Percentiles rank a stretch among this genome's conserved stretches.
These are phyloP conservation scores for Urochloa ruziziensis DNA, from an alignment of 176 grass and related monocot genomes.

Conservation along the genomic window DNA sequence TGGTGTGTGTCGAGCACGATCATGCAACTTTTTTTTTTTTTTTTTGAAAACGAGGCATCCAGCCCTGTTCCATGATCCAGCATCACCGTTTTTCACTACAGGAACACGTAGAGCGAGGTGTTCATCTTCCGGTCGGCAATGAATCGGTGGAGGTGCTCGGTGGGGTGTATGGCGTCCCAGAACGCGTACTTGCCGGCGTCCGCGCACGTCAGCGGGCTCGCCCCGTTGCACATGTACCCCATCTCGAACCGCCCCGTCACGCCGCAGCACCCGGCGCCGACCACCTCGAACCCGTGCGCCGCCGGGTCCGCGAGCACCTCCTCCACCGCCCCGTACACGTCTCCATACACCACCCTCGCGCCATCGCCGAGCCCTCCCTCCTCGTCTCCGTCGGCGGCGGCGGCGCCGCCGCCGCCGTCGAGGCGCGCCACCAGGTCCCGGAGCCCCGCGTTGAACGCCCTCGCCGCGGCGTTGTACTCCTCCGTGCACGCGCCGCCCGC, in stretches of 20 bases:
- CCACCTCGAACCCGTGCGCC: background rate
- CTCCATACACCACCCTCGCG: conserved; percentile 20
- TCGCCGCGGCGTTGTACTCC: conserved; percentile 54
- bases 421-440: conserved; percentile 28
- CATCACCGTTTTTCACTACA: conserved; percentile 11
- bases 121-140: conserved; percentile 66
- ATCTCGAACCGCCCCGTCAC: conserved; percentile 24
- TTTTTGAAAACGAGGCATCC: too few species aligned
- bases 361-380: background rate
- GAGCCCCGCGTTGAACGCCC: conserved; percentile 41
- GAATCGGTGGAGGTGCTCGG: conserved; percentile 54
- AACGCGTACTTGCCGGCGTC: conserved; percentile 15
- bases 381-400: too few species aligned
- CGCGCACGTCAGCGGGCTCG: background rate
- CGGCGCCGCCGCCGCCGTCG: conserved; percentile 8
- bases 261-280: background rate
- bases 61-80: too few species aligned
- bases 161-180: conserved; percentile 59
- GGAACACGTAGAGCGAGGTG: conserved; percentile 46
- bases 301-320: conserved; percentile 19
- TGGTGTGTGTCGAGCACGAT: too few species aligned
- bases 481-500: conserved; percentile 46
- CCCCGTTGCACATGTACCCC: conserved; percentile 5
- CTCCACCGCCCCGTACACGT: background rate
- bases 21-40: too few species aligned